Evolutionary conservation across 1,139 yeast genomes (phyloP), one percentile per base, ranked within the genome.

Genomic region (Taiozyma sp.): DNA sequence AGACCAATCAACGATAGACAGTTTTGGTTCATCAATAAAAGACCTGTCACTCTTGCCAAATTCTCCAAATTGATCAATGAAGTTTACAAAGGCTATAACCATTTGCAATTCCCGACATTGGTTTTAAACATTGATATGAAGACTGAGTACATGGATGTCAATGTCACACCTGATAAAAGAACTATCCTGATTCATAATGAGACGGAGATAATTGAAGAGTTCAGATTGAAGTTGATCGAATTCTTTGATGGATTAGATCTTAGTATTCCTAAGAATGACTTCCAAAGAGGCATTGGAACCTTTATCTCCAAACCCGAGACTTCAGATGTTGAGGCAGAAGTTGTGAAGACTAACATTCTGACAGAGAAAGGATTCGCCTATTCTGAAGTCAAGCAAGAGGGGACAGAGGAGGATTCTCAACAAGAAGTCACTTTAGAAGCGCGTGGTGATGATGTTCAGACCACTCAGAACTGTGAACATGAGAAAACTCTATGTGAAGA

Each of bases 101-200:
- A 81, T 58, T 74, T 83, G 6, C 97, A 91, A 62, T 76, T 65
- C 50, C 99, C 99, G 0, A 79, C 81, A n/a, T 74, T 87, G 49
- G 71, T 91, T 1, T 62, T 89, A 2, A 76, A 95, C 65, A 59
- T 93, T 38, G 63, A 64, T 10, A 66, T 90, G 13, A 75, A 78
- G 44, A 74, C 86, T 0, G 62, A 66, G 24, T 70, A 74, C 24
- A 67, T 88, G 39, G 99, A 93, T 69, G 76, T 93, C 22, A 93
- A 93, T 67, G 86, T 95, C 1, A 84, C 96, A 0, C 99, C 99
- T 0, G 97, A 93, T 64, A 93, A 93, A 64, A 73, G 95, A 46
- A 79, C 82, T 3, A 74, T 93, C 3, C 64, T 89, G 58, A 65
- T 93, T 1, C 92, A 86, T 51, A 75, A 81, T 54, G 97, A 92